Conservation (phyloP, 495 filamentous ascomycete species). For the Penicillium macrosclerotiorum region DNA sequence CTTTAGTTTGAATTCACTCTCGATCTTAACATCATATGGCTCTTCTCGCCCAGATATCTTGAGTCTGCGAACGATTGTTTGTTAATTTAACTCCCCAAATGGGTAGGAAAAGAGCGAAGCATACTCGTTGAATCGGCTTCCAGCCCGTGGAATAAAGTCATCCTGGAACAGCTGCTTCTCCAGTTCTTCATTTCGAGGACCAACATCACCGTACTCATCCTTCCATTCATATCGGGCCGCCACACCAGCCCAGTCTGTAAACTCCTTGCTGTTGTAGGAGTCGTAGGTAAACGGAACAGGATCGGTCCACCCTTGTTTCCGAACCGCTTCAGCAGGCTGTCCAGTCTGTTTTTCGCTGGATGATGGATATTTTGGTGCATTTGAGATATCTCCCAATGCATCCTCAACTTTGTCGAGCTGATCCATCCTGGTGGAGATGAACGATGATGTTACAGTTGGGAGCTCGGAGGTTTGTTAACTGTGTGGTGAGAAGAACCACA, state of each 20-base stretch:
- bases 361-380: not conserved
- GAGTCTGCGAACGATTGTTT: too few relatives aligned
- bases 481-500: too few relatives aligned
- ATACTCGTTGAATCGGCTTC: slow-evolving; percentile 41
- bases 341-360: slow-evolving; percentile 24
- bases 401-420: slow-evolving; percentile 22
- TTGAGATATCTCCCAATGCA: slow-evolving; percentile 37
- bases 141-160: slow-evolving; percentile 42
- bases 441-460: not conserved
- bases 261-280: slow-evolving; percentile 33
- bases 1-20: slow-evolving; percentile 25
- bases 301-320: slow-evolving; percentile 52
- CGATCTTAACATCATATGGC: slow-evolving; percentile 5
- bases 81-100: too few relatives aligned
- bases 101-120: slow-evolving; percentile 2
- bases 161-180: slow-evolving; percentile 71
- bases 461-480: not conserved
- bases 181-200: slow-evolving; percentile 62
- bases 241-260: slow-evolving; percentile 52
- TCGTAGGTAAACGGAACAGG: slow-evolving; percentile 55
- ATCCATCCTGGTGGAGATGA: slow-evolving; percentile 13
- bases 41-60: not conserved
- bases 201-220: slow-evolving; percentile 82
- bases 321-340: slow-evolving; percentile 30
- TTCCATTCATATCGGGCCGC: slow-evolving; percentile 77